phyloP scores from a whole-genome alignment of 164 flowering plant genomes.

The Macadamia integrifolia region DNA sequence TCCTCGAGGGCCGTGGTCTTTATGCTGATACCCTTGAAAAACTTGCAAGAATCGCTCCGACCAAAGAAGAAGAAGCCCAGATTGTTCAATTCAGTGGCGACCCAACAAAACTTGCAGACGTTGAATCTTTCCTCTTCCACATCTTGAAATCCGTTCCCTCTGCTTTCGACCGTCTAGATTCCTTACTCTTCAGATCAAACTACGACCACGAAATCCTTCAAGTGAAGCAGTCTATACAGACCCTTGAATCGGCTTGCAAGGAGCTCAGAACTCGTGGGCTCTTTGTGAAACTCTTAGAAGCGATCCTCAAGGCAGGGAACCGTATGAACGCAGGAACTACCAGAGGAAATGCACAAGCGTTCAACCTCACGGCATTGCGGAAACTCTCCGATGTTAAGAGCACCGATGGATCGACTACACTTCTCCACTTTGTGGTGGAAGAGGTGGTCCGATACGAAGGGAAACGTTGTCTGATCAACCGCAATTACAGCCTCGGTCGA shows the following conservation, averaged over 20 bases:
- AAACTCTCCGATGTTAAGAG: slow-evolving; percentile 76
- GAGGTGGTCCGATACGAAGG: slow-evolving; percentile 74
- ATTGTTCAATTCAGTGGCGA: slow-evolving; percentile 43
- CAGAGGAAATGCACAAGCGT: slow-evolving; percentile 80
- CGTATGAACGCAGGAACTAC: slow-evolving; percentile 83
- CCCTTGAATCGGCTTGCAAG: slow-evolving; percentile 56
- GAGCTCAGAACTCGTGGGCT: slow-evolving; percentile 65
- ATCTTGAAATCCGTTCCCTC: slow-evolving; percentile 45
- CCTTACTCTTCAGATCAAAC: slow-evolving; percentile 50
- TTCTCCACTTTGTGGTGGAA: slow-evolving; percentile 78
- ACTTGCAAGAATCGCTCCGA: slow-evolving; percentile 48
- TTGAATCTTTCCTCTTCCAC: slow-evolving; percentile 55
- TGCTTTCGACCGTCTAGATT: slow-evolving; percentile 46
- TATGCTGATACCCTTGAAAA: slow-evolving; percentile 48
- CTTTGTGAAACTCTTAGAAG: slow-evolving; percentile 74
- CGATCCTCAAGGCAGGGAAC: slow-evolving; percentile 84
- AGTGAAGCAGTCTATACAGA: slow-evolving; percentile 45
- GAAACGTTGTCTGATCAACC: slow-evolving; percentile 46
- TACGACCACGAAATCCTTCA: slow-evolving; percentile 48
- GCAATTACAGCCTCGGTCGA: slow-evolving; percentile 26
- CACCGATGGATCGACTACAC: slow-evolving; percentile 72
- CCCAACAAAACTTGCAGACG: slow-evolving; percentile 50
- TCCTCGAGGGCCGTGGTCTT: slow-evolving; percentile 47
- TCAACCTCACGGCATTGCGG: slow-evolving; percentile 53
- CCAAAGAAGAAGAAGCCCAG: slow-evolving; percentile 39